Percentiles rank a stretch among this genome's conserved stretches.
Evolutionary conservation across 2,329 filamentous ascomycete genomes (phyloP).

Genomic region (Colletotrichum sidae): DNA sequence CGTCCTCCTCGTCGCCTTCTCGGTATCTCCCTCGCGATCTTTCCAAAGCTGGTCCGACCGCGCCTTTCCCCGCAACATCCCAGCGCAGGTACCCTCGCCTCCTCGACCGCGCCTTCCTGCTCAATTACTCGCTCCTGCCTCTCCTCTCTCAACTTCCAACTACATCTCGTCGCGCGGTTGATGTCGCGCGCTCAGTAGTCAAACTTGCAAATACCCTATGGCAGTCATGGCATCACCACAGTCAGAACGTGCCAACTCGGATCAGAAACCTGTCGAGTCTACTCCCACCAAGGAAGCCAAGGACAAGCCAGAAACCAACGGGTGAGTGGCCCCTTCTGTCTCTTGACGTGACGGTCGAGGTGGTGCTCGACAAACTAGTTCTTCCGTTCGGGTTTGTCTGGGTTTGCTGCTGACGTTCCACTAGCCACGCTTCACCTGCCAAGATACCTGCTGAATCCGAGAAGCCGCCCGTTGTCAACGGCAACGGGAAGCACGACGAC

Average conservation of each 20-base stretch:
- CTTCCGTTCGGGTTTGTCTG: too few species aligned
- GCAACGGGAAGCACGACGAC: conserved; percentile 40
- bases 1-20: not conserved
- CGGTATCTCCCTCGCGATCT: conserved; percentile 15
- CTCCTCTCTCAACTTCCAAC: not conserved
- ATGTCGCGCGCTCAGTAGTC: conserved; percentile 51
- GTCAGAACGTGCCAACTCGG: conserved; percentile 54
- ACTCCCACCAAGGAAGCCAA: conserved; percentile 45
- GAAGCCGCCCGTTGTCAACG: conserved; percentile 42
- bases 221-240: conserved; percentile 66
- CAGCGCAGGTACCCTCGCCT: not conserved
- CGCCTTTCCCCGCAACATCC: not conserved
- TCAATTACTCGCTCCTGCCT: not conserved
- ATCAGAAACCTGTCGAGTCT: conserved; percentile 58
- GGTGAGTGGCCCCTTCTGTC: conserved; percentile 46
- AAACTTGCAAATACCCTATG: conserved; percentile 52
- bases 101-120: conserved; percentile 6
- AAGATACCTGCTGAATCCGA: conserved; percentile 39
- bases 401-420: conserved; percentile 4
- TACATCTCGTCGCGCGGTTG: conserved; percentile 41
- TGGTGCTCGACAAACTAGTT: too few species aligned
- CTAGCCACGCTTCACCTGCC: conserved; percentile 44
- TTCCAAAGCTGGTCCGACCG: not conserved
- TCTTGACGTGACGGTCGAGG: too few species aligned
- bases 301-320: conserved; percentile 49